phyloP scores from a whole-genome alignment of 345 rosid genomes.

The Salix udensis region DNA sequence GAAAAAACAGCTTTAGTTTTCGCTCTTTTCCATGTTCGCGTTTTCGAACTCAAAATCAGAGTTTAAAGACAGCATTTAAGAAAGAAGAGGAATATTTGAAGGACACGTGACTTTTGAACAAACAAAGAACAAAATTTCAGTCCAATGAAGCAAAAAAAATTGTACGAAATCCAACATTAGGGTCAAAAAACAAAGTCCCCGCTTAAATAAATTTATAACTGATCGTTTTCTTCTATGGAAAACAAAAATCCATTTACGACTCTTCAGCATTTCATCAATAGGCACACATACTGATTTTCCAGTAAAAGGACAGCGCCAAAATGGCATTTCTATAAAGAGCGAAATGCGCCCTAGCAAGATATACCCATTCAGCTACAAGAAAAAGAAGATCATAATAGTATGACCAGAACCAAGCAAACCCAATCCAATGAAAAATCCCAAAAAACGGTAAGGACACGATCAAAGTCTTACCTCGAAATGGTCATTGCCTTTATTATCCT shows the following conservation, averaged over 20 bases:
- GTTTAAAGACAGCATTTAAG: too few species aligned
- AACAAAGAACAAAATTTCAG: background rate
- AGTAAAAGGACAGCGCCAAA: background rate
- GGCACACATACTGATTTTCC: too few species aligned
- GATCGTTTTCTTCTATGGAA: too few species aligned
- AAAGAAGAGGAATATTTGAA: too few species aligned
- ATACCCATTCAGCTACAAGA: background rate
- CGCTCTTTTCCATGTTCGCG: background rate
- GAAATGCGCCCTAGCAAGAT: background rate
- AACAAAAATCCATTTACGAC: too few species aligned
- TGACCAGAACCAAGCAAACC: background rate
- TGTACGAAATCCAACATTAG: too few species aligned
- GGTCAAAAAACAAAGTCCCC: too few species aligned
- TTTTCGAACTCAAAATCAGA: background rate
- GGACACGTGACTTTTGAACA: too few species aligned
- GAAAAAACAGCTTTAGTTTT: too few species aligned
- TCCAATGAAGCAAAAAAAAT: background rate
- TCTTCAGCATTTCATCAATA: too few species aligned
- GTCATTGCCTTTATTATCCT: slow-evolving; percentile 20
- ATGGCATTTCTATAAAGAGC: background rate
- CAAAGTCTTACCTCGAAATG: slow-evolving; percentile 19
- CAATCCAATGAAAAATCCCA: background rate
- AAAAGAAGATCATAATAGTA: background rate
- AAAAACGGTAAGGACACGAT: background rate
- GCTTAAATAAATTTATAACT: too few species aligned